Evolutionary conservation across 1,284 basidiomycete genomes (phyloP), one percentile per base, ranked within the genome.

Genomic region (Exobasidium cylindrosporum): DNA sequence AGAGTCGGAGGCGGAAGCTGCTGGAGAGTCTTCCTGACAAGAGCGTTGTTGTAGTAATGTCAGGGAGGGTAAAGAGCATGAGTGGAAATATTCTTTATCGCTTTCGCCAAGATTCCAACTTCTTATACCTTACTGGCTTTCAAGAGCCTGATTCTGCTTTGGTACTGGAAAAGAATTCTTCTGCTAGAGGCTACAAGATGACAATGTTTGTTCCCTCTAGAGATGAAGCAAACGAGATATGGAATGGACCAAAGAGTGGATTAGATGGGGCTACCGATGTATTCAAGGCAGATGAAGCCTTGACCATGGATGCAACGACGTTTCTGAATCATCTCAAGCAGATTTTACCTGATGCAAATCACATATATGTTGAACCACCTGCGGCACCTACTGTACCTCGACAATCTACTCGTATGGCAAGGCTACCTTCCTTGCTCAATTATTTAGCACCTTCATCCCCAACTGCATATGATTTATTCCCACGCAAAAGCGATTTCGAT

Each of bases 91-190:
- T 79, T 53, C 60, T 31, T 80, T 97, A 97, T 84, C 93, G 93
- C 80, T 97, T 92, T 78, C 87, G 95, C 43, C 95, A 97, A 81
- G 74, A 76, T 13, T 73, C 70, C 59, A 74, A 75, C 63, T 76
- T 78, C 49, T 72, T 60, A 17, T 78, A 77, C 54, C 66, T 78
- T 21, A 77, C 76, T 13, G 95, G 96, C 4, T 96, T 96, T 75
- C 87, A 93, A 65, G 95, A 97, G 80, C 91, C 93, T 0, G 89
- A 96, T 65, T 87, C 93, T 13, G 92, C 91, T 0, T 83, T 97
- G 28, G 84, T 97, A 32, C 60, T 79, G 4, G 70, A 73, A 26
- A 54, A 69, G 24, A 13, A 67, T 7, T 68, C 62, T 6, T 83
- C 84, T 2, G 81, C 87, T 0, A 83, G 86, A 67, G 93, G 93